Conservation (phyloP, 345 rosid genomes). For the Hibiscus mutabilis region DNA sequence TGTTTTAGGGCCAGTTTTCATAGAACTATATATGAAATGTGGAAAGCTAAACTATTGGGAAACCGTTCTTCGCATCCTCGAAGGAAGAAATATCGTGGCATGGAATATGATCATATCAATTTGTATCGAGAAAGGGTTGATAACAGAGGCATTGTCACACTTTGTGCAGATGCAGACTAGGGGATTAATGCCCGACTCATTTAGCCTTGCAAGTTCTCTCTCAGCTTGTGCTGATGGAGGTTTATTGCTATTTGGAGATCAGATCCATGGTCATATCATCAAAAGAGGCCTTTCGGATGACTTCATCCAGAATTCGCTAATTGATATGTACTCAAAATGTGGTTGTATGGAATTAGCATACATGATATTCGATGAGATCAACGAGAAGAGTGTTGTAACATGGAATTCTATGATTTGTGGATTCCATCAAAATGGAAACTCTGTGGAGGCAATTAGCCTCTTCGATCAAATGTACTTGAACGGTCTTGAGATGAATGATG, state of each 20-base stretch:
- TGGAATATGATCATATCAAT: constrained; percentile 71
- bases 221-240: constrained; percentile 57
- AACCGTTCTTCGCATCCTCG: constrained; percentile 34
- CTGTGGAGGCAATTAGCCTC: constrained; percentile 46
- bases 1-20: constrained; percentile 50
- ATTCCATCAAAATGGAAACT: constrained; percentile 52
- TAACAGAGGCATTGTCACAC: constrained; percentile 35
- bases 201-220: constrained; percentile 57
- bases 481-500: constrained; percentile 39
- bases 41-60: constrained; percentile 37
- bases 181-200: constrained; percentile 54
- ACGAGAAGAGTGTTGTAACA: constrained; percentile 35
- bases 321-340: constrained; percentile 61
- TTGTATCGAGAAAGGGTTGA: constrained; percentile 44
- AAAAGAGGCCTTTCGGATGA: constrained; percentile 35
- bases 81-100: constrained; percentile 43
- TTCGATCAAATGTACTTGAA: constrained; percentile 50
- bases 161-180: constrained; percentile 45
- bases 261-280: constrained; percentile 56
- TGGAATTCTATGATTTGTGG: constrained; percentile 71
- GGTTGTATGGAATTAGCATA: constrained; percentile 41
- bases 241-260: constrained; percentile 45
- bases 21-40: constrained; percentile 61
- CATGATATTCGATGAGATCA: constrained; percentile 30
- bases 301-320: constrained; percentile 46